These are phyloP conservation scores for Cardamine occulta DNA, from an alignment of 345 rosid genomes.

Conservation along the genomic window DNA sequence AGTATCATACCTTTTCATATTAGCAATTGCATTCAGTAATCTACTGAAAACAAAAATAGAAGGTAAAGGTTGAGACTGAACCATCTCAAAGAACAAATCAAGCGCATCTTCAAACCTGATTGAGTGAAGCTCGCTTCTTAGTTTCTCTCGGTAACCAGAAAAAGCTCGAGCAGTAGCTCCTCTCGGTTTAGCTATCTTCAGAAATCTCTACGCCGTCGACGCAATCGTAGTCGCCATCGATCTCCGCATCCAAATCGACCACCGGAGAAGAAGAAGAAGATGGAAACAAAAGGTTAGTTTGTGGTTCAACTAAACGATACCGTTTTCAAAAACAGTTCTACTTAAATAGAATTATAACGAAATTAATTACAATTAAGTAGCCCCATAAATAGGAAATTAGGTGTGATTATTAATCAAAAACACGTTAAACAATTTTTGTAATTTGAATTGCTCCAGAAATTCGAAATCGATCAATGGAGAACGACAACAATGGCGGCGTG, in stretches of 20 bases:
- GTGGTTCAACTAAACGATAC: background rate
- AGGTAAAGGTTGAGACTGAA: slow-evolving; percentile 17
- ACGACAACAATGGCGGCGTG: too few relatives aligned
- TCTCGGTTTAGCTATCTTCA: background rate
- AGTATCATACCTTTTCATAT: slow-evolving; percentile 14
- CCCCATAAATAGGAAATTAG: background rate
- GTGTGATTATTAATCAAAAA: background rate
- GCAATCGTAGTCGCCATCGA: slow-evolving; percentile 13
- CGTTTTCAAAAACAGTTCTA: background rate
- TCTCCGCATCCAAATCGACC: slow-evolving; percentile 32
- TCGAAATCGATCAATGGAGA: too few relatives aligned
- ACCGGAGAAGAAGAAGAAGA: background rate
- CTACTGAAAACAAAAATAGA: slow-evolving; percentile 35
- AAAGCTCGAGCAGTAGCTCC: background rate
- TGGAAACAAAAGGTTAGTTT: background rate
- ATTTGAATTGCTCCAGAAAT: too few relatives aligned
- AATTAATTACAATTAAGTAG: background rate
- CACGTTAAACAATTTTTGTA: background rate
- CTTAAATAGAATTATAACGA: too few relatives aligned
- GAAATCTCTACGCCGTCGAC: slow-evolving; percentile 11
- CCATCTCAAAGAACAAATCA: slow-evolving; percentile 30
- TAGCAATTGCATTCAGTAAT: background rate
- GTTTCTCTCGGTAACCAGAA: slow-evolving; percentile 15
- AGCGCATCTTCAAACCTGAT: slow-evolving; percentile 23
- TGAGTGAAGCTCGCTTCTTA: background rate